Evolutionary conservation across 2,329 filamentous ascomycete species (phyloP).

Genomic region (Penicillium sp.): DNA sequence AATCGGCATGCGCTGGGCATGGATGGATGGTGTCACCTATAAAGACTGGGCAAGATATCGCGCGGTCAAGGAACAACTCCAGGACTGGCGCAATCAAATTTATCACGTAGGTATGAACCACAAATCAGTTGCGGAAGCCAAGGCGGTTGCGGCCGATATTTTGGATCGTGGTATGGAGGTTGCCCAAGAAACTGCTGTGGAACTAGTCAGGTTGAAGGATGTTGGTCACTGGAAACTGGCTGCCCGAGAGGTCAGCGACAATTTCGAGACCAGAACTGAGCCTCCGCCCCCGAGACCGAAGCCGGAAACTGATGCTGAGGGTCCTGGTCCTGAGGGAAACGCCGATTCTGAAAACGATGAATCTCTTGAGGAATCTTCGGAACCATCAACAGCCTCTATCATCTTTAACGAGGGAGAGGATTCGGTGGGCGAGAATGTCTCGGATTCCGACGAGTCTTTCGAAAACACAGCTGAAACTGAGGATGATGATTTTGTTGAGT

Average conservation of each 20-base stretch:
- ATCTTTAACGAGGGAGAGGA: not conserved
- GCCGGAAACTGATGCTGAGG: constrained; percentile 19
- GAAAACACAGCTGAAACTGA: not conserved
- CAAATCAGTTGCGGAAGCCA: constrained; percentile 66
- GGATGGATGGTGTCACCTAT: constrained; percentile 93
- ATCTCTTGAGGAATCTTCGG: not conserved
- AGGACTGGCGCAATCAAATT: constrained; percentile 81
- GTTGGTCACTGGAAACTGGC: constrained; percentile 81
- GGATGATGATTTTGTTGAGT: constrained; percentile 3
- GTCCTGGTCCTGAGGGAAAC: constrained; percentile 11
- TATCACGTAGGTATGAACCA: constrained; percentile 73
- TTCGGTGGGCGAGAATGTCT: not conserved
- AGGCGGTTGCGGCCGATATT: constrained; percentile 65
- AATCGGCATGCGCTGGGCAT: constrained; percentile 91
- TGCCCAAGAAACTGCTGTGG: constrained; percentile 74
- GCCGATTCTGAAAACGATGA: not conserved
- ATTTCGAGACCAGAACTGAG: constrained; percentile 68
- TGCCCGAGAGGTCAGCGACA: constrained; percentile 69
- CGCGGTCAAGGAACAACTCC: constrained; percentile 76
- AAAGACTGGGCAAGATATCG: constrained; percentile 97
- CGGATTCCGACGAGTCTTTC: not conserved
- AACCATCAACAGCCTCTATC: not conserved
- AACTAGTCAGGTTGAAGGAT: constrained; percentile 77
- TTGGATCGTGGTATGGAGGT: constrained; percentile 78
- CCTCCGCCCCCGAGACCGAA: constrained; percentile 34